phyloP scores from a whole-genome alignment of 306 rosid species.

The Cicer arietinum region DNA sequence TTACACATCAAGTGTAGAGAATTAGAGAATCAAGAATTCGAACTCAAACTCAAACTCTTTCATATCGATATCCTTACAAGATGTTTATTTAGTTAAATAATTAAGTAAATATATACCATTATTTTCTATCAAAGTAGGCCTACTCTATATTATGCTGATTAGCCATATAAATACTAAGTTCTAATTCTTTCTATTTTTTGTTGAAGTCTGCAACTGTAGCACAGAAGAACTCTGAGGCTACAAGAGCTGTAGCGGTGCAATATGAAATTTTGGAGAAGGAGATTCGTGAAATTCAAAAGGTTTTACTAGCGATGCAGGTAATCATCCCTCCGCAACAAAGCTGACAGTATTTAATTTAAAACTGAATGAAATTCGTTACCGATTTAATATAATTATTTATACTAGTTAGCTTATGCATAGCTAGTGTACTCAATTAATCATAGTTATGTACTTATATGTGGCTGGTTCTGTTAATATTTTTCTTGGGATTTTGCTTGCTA shows the following conservation, averaged over 20 bases:
- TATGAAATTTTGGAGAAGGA: conserved; percentile 84
- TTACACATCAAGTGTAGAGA: too few species aligned
- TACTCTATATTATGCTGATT: not conserved
- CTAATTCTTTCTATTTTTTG: conserved; percentile 42
- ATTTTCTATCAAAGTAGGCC: not conserved
- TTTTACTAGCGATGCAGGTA: conserved; percentile 92
- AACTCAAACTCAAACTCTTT: too few species aligned
- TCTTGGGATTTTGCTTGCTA: not conserved
- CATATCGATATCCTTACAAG: too few species aligned
- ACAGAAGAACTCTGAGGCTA: conserved; percentile 80
- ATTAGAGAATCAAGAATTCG: too few species aligned
- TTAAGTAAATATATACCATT: too few species aligned
- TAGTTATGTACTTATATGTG: not conserved
- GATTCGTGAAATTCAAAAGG: conserved; percentile 82
- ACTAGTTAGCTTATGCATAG: too few species aligned
- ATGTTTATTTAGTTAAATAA: too few species aligned
- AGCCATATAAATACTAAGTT: conserved; percentile 1
- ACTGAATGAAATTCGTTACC: not conserved
- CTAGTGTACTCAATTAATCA: not conserved
- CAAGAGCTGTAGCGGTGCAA: conserved; percentile 72
- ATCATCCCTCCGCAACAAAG: not conserved
- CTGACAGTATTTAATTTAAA: not conserved
- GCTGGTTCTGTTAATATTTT: not conserved
- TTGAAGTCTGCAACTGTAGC: conserved; percentile 80
- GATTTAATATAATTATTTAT: too few species aligned